These are phyloP conservation scores for Acer negundo DNA, from an alignment of 345 rosid species.

Conservation along the genomic window DNA sequence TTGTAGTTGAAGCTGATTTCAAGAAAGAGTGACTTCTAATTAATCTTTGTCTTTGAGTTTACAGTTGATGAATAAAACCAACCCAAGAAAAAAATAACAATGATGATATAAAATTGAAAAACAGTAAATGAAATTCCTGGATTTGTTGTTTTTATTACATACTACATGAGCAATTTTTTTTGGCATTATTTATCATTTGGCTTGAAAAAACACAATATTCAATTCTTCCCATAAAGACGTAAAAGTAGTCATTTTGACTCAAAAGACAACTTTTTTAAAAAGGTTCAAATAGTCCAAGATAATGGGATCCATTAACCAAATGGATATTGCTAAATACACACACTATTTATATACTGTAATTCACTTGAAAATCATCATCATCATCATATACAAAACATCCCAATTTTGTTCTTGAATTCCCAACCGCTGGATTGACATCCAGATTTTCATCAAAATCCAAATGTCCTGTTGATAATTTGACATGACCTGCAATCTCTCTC, in stretches of 20 bases:
- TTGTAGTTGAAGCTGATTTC: background rate
- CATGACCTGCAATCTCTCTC: background rate
- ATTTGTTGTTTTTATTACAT: background rate
- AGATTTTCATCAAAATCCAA: background rate
- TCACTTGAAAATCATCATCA: background rate
- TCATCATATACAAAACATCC: background rate
- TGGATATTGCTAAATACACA: background rate
- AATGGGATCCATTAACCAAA: too few relatives aligned
- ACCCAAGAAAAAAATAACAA: background rate
- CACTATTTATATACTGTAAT: too few relatives aligned
- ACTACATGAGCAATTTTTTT: background rate
- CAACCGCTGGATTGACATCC: background rate
- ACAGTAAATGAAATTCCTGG: background rate
- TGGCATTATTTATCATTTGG: background rate
- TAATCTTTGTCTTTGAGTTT: slow-evolving; percentile 11
- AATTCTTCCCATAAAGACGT: background rate
- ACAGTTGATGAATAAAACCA: too few relatives aligned
- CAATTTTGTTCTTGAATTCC: too few relatives aligned
- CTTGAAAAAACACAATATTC: background rate
- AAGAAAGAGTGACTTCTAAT: slow-evolving; percentile 17
- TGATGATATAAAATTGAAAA: background rate
- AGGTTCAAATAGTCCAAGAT: too few relatives aligned
- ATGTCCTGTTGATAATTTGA: background rate
- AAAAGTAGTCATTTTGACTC: too few relatives aligned
- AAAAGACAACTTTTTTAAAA: too few relatives aligned